Evolutionary conservation across 2,329 filamentous ascomycete species (phyloP).

Genomic region (Thelonectria olida): DNA sequence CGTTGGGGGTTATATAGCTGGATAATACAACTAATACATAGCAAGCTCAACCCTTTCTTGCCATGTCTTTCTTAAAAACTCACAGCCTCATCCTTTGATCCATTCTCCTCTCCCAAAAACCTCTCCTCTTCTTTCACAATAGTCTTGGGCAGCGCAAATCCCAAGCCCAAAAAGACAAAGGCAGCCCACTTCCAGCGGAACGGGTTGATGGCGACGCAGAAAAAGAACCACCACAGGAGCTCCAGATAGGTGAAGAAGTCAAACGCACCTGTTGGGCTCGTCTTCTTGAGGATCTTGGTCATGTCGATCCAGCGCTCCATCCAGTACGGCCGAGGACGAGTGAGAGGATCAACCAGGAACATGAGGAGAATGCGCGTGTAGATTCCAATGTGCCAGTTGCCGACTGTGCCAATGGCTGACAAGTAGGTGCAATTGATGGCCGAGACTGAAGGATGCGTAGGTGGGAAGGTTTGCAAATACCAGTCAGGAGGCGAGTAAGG

Average conservation of each 20-base stretch:
- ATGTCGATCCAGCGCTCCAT: constrained; percentile 91
- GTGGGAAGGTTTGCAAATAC: constrained; percentile 89
- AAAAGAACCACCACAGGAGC: constrained; percentile 85
- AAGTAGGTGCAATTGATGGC: constrained; percentile 84
- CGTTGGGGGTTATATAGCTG: too few species aligned
- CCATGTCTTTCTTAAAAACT: constrained; percentile 20
- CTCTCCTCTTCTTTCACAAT: constrained; percentile 74
- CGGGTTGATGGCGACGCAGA: constrained; percentile 81
- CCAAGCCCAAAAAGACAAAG: constrained; percentile 84
- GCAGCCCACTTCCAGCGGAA: constrained; percentile 91
- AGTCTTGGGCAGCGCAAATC: constrained; percentile 69
- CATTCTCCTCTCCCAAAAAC: constrained; percentile 46
- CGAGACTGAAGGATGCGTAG: constrained; percentile 75
- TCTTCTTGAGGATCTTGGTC: constrained; percentile 75
- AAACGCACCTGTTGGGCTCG: constrained; percentile 78
- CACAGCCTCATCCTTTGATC: constrained; percentile 25
- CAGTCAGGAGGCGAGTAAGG: constrained; percentile 84
- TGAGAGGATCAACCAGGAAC: constrained; percentile 83
- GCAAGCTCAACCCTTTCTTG: too few species aligned
- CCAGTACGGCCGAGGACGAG: constrained; percentile 74
- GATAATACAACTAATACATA: too few species aligned
- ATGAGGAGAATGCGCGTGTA: constrained; percentile 88
- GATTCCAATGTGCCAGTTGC: constrained; percentile 90
- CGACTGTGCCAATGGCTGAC: constrained; percentile 81
- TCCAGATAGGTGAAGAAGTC: constrained; percentile 93